Evolutionary conservation across 2,329 filamentous ascomycete genomes (phyloP), one percentile per base, ranked within the genome.

Genomic region (Setomelanomma holmii): DNA sequence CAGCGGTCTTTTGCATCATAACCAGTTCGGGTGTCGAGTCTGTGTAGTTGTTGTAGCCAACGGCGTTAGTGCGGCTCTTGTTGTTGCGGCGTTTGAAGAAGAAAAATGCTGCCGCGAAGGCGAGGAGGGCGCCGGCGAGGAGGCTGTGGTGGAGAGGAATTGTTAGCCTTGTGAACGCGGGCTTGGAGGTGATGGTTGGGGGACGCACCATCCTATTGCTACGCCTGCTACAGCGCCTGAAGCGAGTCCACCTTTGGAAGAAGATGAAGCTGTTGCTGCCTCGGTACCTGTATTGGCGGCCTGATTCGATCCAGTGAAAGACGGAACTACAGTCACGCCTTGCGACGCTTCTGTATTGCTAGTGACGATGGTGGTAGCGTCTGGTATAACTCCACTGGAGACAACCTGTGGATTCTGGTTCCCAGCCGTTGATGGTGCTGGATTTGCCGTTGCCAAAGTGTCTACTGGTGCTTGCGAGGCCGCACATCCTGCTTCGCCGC

Each of bases 51-150:
- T 53, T 54, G 21, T 60, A 62, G 0, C 33, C 46, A 5, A 45
- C 45, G 7, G 45, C 40, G 20, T 58, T 33, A 24, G 51, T 39
- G 11, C 45, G 35, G 4, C 49, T 55, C 30, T 48, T 57, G 27
- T 48, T 57, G 27, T 56, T 55, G 10, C 64, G 60, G 21, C 63
- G 61, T 41, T 67, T 72, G 61, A 71, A 71, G 3, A 73, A 23
- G 17, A 73, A 45, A 47, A 69, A 68, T 1, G 69, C 63, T 16
- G 53, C 53, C 5, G 66, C 6, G 20, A 71, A 71, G 11, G 69
- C 71, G 19, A 73, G 58, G 2, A 54, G 56, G 4, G 64, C 71
- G 11, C 71, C 71, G 19, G 64, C 30, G 16, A 74, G 55, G 3
- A 64, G 51, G 27, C 45, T 48, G 8, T 16, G 14, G 14, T 10